A percentile compares a stretch with the other conserved stretches of the same genome.
Conservation (phyloP, 306 rosid species). For the Cicer arietinum region DNA sequence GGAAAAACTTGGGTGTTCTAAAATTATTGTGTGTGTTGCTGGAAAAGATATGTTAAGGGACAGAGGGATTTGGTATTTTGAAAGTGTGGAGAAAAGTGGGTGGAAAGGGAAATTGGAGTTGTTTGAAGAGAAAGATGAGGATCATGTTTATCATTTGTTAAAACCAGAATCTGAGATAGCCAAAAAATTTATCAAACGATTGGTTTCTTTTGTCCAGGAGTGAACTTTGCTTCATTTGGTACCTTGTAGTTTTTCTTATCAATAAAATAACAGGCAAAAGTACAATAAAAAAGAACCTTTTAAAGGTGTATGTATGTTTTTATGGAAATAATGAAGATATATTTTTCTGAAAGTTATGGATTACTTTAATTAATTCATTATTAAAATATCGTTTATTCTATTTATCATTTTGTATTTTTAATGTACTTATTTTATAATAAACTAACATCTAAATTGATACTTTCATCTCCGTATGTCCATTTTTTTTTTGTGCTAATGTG, state of each 20-base stretch:
- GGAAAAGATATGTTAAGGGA: constrained; percentile 1
- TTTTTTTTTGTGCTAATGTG: no score
- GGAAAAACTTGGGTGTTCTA: constrained; percentile 1
- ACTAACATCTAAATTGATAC: no score
- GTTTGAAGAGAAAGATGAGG: constrained; percentile 13
- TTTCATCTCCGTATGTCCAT: no score
- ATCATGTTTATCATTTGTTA: background rate
- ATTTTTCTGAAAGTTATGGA: no score
- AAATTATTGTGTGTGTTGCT: constrained; percentile 18
- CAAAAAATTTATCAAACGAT: background rate
- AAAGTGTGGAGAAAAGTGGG: background rate
- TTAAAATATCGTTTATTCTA: no score
- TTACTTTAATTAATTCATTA: no score
- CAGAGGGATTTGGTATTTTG: constrained; percentile 12
- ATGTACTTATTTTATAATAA: no score
- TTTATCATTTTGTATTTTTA: no score
- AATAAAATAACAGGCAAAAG: background rate
- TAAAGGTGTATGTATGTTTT: no score
- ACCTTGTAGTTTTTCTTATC: background rate
- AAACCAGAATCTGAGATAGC: background rate
- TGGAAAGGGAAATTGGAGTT: constrained; percentile 5
- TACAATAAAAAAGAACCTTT: no score
- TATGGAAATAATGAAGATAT: no score
- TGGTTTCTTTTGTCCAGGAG: background rate
- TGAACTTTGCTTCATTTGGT: background rate